Conservation (phyloP, 495 filamentous ascomycete genomes). For the Penicillium angulare region DNA sequence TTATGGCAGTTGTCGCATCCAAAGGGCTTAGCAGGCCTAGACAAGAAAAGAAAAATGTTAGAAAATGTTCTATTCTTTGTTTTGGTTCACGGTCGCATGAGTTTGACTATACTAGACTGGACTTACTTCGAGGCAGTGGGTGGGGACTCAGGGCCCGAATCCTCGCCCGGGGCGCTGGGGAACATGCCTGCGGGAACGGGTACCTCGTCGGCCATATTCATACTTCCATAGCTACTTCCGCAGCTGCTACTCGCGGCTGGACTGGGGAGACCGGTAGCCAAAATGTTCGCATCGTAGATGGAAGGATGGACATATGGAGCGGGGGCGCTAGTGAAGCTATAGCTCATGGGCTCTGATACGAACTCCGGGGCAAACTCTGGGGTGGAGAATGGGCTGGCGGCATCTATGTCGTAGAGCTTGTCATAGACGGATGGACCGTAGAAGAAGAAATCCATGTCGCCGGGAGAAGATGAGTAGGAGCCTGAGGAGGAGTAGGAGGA, state of each 20-base stretch:
- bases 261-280: conserved; percentile 21
- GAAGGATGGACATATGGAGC: conserved; percentile 23
- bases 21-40: conserved; percentile 40
- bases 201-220: conserved; percentile 19
- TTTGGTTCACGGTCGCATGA: background rate
- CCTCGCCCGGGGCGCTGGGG: conserved; percentile 10
- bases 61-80: background rate
- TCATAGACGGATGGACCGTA: conserved; percentile 24
- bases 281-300: conserved; percentile 11
- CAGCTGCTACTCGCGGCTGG: conserved; percentile 19
- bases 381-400: conserved; percentile 15
- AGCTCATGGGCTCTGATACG: conserved; percentile 11
- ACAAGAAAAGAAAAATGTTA: conserved; percentile 1
- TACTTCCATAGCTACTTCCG: conserved; percentile 16
- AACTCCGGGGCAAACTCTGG: conserved; percentile 15
- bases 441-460: conserved; percentile 31
- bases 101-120: background rate
- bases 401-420: conserved; percentile 19
- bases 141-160: conserved; percentile 22
- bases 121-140: conserved; percentile 26
- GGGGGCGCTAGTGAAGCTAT: conserved; percentile 25
- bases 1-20: conserved; percentile 44
- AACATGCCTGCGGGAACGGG: conserved; percentile 20
- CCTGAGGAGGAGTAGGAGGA: conserved; percentile 15
- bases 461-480: conserved; percentile 29